Evolutionary conservation across 108 stramenopile species (phyloP), one percentile per base, ranked within the genome.

Genomic region (Parietichytrium sp.): DNA sequence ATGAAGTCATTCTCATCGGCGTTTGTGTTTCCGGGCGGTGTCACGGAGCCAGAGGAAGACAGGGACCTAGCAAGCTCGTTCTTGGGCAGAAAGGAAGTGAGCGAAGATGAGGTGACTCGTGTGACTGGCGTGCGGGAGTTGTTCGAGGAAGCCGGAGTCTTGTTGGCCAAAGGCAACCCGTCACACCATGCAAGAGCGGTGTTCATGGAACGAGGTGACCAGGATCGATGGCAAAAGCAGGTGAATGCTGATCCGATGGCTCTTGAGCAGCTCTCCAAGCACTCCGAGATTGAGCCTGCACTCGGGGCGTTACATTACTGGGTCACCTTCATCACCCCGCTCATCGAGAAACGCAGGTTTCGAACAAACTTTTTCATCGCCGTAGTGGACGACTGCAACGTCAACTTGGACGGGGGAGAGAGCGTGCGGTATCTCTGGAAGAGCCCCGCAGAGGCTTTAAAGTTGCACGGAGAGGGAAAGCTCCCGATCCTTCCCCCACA

Each of bases 1-100:
- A 72, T 72, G 55, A 72, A 72, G 18, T 16, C 55, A 4, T 72
- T 72, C 55, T 72, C 55, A n/a, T 72, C 55, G 18, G 42, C 42
- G 55, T 72, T 42, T 38, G 55, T 72, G 15, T 72, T 72, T 18
- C 55, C 55, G 6, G 55, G 55, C 7, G 55, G 55, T 18, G 55
- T 72, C 30, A 38, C 55, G 0, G 55, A 72, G 55, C n/a, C n/a
- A n/a, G 4, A 42, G 4, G 55, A 38, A 16, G 55, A 72, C 29
- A 38, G 36, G 4, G 55, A 31, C 38, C 36, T 72, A 0, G 55
- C 55, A n/a, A 4, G 8, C 4, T 18, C 38, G 0, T 72, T 42
- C 18, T 30, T 30, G 4, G 30, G 55, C 38, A 4, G 42, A 4
- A 4, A 8, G 20, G 29, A 72, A 0, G 38, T 42, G 7, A n/a